Conservation (phyloP, 495 filamentous ascomycete species). For the Chaetomium fimeti region DNA sequence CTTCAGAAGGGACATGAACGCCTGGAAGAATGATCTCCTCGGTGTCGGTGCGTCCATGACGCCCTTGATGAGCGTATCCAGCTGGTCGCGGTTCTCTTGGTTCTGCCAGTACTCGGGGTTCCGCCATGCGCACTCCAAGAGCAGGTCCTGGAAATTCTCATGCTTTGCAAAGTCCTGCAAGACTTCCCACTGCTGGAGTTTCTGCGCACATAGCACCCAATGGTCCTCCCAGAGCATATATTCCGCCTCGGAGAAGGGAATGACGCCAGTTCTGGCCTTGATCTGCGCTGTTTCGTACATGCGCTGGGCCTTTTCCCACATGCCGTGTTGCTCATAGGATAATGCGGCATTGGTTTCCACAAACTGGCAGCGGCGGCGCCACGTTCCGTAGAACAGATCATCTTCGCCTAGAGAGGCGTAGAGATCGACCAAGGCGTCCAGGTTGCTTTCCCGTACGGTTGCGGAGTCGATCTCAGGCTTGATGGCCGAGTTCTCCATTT, state of each 20-base stretch:
- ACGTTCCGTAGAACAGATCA: constrained; percentile 96
- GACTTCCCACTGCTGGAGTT: constrained; percentile 98
- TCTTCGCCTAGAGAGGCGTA: constrained; percentile 89
- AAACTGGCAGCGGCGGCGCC: constrained; percentile 91
- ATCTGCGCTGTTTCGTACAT: constrained; percentile 96
- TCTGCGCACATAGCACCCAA: constrained; percentile 95
- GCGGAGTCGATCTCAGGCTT: constrained; percentile 80
- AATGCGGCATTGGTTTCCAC: constrained; percentile 94
- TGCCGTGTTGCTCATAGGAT: constrained; percentile 97
- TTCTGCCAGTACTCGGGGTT: constrained; percentile 90
- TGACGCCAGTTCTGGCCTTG: constrained; percentile 86
- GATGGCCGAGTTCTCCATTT: constrained; percentile 81
- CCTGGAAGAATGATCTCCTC: constrained; percentile 90
- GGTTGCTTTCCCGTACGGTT: constrained; percentile 82
- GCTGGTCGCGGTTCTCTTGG: constrained; percentile 76
- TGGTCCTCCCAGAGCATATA: constrained; percentile 99
- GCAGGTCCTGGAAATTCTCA: constrained; percentile 96
- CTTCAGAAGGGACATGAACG: constrained; percentile 94
- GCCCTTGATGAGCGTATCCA: constrained; percentile 88
- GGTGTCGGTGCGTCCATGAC: constrained; percentile 97
- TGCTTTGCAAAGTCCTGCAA: constrained; percentile 97
- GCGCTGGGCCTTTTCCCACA: constrained; percentile 97
- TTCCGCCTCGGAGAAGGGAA: constrained; percentile 93
- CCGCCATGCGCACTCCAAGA: constrained; percentile 92
- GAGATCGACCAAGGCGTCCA: constrained; percentile 88